Evolutionary conservation across 2,329 filamentous ascomycete species (phyloP).

Genomic region (Nemania sp.): DNA sequence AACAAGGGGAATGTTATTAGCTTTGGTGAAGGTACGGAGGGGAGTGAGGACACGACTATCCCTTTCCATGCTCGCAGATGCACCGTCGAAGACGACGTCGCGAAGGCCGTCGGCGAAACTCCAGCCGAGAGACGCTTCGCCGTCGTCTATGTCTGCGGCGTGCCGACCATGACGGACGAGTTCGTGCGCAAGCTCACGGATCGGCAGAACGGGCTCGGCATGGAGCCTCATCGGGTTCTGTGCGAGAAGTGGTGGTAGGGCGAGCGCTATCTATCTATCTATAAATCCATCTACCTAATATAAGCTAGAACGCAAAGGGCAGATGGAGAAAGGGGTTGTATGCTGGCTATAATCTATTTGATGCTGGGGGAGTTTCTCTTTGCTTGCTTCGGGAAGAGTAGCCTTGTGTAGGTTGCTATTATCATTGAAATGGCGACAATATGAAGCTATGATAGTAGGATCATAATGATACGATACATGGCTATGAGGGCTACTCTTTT

Average conservation of each 20-base stretch:
- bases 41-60: conserved; percentile 41
- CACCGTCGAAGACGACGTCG: conserved; percentile 55
- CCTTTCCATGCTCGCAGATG: conserved; percentile 57
- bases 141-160: conserved; percentile 76
- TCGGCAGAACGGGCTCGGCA: conserved; percentile 48
- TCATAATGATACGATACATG: too few species aligned
- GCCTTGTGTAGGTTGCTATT: too few species aligned
- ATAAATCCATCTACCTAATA: too few species aligned
- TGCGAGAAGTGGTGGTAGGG: conserved; percentile 74
- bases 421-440: too few species aligned
- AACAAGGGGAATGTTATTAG: not conserved
- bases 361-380: too few species aligned
- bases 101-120: conserved; percentile 54
- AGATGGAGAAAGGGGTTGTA: not conserved
- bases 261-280: not conserved
- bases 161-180: conserved; percentile 76
- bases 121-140: conserved; percentile 54
- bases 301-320: not conserved
- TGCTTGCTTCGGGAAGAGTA: too few species aligned
- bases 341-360: too few species aligned
- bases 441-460: too few species aligned
- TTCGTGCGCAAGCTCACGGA: conserved; percentile 64
- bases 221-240: conserved; percentile 62
- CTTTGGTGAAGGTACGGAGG: conserved; percentile 21
- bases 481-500: too few species aligned